A percentile compares a stretch with the other conserved stretches of the same genome.
phyloP scores from a whole-genome alignment of 2,329 filamentous ascomycete species.

The Colletotrichum coccodes region DNA sequence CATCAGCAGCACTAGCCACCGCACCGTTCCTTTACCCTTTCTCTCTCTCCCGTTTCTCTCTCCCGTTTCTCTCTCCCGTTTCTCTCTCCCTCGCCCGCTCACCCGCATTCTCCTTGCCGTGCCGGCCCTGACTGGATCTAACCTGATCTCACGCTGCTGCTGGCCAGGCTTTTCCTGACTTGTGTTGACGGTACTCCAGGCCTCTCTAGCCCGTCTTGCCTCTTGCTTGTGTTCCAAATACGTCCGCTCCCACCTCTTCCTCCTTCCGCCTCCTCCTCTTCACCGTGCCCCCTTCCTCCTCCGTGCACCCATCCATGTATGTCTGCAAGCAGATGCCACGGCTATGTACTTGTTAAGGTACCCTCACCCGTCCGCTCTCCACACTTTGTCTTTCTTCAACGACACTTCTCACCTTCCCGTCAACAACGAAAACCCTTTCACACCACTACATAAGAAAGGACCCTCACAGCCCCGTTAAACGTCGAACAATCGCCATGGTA shows the following conservation, averaged over 20 bases:
- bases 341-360: conserved; percentile 32
- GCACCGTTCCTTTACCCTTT: not conserved
- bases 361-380: conserved; percentile 32
- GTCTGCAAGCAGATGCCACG: conserved; percentile 20
- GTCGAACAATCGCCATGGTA: conserved; percentile 29
- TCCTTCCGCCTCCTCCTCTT: not conserved
- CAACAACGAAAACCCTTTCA: conserved; percentile 33
- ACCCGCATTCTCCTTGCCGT: conserved; percentile 7
- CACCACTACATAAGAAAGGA: conserved; percentile 14
- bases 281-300: conserved; percentile 1
- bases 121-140: conserved; percentile 11
- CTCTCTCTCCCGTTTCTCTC: not conserved
- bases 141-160: conserved; percentile 3
- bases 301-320: conserved; percentile 26
- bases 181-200: conserved; percentile 6
- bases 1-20: conserved; percentile 17
- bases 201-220: not conserved
- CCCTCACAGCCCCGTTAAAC: not conserved
- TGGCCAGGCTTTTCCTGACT: conserved; percentile 7
- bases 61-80: not conserved
- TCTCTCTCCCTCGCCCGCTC: not conserved
- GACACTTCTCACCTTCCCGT: conserved; percentile 24
- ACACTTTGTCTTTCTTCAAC: conserved; percentile 35
- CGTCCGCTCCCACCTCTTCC: conserved; percentile 18
- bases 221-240: conserved; percentile 21